A percentile compares a stretch with the other conserved stretches of the same genome.
Evolutionary conservation across 305 asterid species (phyloP).

Genomic region (Fraxinus nigra): DNA sequence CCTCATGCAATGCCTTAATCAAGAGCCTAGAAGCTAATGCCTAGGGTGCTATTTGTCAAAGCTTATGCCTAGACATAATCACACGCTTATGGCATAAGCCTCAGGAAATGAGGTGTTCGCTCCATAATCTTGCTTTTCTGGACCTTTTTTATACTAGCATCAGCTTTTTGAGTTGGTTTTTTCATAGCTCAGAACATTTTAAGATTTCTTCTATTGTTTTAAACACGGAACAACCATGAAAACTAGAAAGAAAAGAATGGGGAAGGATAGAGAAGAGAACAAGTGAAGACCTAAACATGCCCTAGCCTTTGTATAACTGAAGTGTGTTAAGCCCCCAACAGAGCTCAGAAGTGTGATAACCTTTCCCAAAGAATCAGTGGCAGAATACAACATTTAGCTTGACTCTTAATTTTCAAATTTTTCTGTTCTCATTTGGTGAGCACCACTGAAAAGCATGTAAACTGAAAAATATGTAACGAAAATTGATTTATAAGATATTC

Average conservation of each 20-base stretch:
- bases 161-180: neutral
- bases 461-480: neutral
- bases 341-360: neutral
- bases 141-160: neutral
- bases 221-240: neutral
- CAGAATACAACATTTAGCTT: neutral
- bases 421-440: neutral
- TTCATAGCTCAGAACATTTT: neutral
- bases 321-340: neutral
- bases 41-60: neutral
- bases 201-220: neutral
- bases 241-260: neutral
- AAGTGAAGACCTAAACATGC: neutral
- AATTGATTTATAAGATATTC: neutral
- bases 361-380: neutral
- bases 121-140: neutral
- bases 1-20: neutral
- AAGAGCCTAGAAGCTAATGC: neutral
- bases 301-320: neutral
- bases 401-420: neutral
- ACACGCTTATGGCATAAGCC: neutral
- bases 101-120: neutral
- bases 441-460: neutral
- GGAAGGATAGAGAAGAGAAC: neutral
- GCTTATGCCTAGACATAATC: neutral